phyloP scores from a whole-genome alignment of 1,139 yeast species.

The Zygosaccharomyces pseudobailii region DNA sequence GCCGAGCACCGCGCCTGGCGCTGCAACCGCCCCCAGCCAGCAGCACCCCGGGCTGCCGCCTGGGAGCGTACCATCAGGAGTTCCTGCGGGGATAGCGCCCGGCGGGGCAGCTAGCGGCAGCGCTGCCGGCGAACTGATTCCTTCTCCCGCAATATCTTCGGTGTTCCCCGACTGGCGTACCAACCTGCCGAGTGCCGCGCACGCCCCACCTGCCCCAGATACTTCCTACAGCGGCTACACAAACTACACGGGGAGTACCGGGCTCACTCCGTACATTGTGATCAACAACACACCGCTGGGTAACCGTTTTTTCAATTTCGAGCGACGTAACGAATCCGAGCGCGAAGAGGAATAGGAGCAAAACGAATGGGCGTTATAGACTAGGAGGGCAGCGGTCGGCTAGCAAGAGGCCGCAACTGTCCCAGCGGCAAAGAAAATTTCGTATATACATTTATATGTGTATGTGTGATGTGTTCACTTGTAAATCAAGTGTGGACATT shows the following conservation, averaged over 20 bases:
- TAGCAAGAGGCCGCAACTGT: too few species aligned
- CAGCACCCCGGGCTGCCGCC: constrained; percentile 3
- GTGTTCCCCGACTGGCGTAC: constrained; percentile 35
- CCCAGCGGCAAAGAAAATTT: too few species aligned
- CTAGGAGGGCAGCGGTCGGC: neutral
- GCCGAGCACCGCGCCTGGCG: too few species aligned
- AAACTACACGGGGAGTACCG: constrained; percentile 26
- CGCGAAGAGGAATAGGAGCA: neutral
- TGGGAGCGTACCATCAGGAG: neutral
- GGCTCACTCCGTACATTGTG: constrained; percentile 31
- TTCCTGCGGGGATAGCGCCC: constrained; percentile 10
- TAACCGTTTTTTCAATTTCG: constrained; percentile 26
- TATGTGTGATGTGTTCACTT: too few species aligned
- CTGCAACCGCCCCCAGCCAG: neutral
- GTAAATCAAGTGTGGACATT: too few species aligned
- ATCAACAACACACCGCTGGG: constrained; percentile 30
- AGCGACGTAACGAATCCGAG: neutral
- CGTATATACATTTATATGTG: too few species aligned
- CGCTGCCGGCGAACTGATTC: constrained; percentile 23
- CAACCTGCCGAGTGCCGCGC: constrained; percentile 14
- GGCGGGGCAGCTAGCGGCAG: neutral
- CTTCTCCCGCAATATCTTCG: constrained; percentile 29
- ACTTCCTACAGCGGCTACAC: constrained; percentile 1
- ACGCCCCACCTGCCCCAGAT: neutral
- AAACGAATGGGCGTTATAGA: neutral